Evolutionary conservation across 1,284 basidiomycete genomes (phyloP), one percentile per base, ranked within the genome.

Genomic region (Cutaneotrichosporon cyanovorans): DNA sequence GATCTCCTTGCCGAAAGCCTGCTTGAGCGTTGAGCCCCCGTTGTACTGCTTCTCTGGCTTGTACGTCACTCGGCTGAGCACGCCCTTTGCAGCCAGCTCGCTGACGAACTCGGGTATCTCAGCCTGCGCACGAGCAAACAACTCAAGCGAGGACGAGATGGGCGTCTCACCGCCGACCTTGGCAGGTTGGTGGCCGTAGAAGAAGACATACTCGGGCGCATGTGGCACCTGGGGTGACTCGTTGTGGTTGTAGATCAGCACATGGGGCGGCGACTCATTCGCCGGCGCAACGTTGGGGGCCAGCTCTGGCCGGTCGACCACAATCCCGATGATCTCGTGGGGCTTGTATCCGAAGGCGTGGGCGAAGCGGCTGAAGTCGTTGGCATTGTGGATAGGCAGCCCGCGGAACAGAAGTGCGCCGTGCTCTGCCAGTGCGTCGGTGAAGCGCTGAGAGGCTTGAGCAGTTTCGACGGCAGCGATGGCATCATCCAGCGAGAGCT

Each of bases 321-420:
- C 54, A 4, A 57, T 40, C 5, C 55, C 53, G 16, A 54, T 44
- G 23, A 53, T 54, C 44, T 55, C 50, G 38, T 48, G 50, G 33
- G 46, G 53, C 5, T 16, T 3, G n/a, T 31, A 52, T 4, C 45
- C 48, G 20, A 48, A 48, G 11, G 54, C 45, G 14, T 47, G 47
- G 4, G 51, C 51, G 15, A 53, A 41, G 15, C 19, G n/a, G 16
- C 30, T 36, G 36, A 54, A 51, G 32, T 48, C 47, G 16, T 25
- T 9, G 1, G 42, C 35, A 37, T 34, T 14, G n/a, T 9, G 18
- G 16, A 46, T 33, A 2, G 45, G 43, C 12, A 54, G 16, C 0
- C 50, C 53, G n/a, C 55, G 53, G 40, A 55, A 52, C 20, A 57
- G 45, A 14, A 57, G 21, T 15, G 42, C 45, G 33, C 55, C 50